Evolutionary conservation across 176 grass and related monocot species (phyloP), one percentile per base, ranked within the genome.

Genomic region (Juncus inflexus): DNA sequence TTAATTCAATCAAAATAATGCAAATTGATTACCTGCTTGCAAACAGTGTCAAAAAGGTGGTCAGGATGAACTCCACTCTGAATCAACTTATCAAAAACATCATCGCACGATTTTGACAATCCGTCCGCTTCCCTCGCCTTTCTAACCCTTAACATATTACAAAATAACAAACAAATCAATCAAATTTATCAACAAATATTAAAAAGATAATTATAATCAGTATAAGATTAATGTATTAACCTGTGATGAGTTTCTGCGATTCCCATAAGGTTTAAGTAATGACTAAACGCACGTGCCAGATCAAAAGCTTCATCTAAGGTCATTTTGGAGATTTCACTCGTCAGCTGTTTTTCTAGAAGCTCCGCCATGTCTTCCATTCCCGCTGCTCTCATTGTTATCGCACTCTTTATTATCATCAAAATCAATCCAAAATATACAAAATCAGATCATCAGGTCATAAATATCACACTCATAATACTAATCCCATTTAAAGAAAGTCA

Each of bases 181-280:
- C 5, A 64, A 64, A 11, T 40, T 37, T 38, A 64, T 38, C 3
- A 3, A 64, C 7, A 10, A 10, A 35, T 13, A 28, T 37, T 5
- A 64, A 35, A 64, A 2, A 35, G 1, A 3, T 49, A 64, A 35
- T 66, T 45, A 66, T 63, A 47, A 66, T 2, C 10, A 41, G 40
- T 39, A 66, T 40, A n/a, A 47, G 12, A 66, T 45, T 39, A 49
- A 62, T 50, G 55, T 28, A 28, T 28, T 28, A 28, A 87, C 91
- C 87, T 91, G 65, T 91, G 92, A 76, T 91, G 80, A 3, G 87
- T 91, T 65, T 97, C 87, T 0, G 92, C 92, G 63, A 97, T 84
- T 37, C 84, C 61, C 82, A 86, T 81, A 64, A 97, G 87, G 62
- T 88, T 97, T 73, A 97, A 84, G 77, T 97, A 81, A 77, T 97